A percentile compares a stretch with the other conserved stretches of the same genome.
Evolutionary conservation across 495 filamentous ascomycete species (phyloP).

Genomic region (Aspergillus sclerotioniger): DNA sequence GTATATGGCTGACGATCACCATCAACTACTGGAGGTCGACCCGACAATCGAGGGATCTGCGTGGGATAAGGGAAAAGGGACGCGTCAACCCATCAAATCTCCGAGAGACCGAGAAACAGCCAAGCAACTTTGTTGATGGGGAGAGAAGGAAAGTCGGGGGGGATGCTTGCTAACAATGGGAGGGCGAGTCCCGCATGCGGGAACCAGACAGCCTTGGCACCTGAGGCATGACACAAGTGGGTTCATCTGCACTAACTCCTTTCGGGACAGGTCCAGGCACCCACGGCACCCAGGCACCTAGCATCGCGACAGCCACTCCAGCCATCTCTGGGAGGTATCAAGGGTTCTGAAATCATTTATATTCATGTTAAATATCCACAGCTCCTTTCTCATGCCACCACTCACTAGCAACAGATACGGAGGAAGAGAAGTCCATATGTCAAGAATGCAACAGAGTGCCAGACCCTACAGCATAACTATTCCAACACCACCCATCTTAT

Average conservation of each 20-base stretch:
- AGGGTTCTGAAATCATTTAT: too few species aligned
- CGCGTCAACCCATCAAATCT: background rate
- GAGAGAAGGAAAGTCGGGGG: background rate
- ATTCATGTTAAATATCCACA: background rate
- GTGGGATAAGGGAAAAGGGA: background rate
- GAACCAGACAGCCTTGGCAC: constrained; percentile 16
- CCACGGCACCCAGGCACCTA: background rate
- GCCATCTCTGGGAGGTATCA: too few species aligned
- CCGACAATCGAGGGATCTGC: background rate
- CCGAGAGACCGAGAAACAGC: background rate
- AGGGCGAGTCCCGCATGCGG: constrained; percentile 18
- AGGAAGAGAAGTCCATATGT: background rate
- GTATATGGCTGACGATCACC: background rate
- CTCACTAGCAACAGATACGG: background rate
- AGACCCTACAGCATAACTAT: constrained; percentile 71
- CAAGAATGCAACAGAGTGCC: background rate
- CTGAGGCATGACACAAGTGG: constrained; percentile 15
- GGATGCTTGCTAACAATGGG: background rate
- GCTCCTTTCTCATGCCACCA: background rate
- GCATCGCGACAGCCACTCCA: too few species aligned
- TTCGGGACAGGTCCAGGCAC: background rate
- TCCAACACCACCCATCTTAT: constrained; percentile 79
- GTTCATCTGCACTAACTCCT: background rate
- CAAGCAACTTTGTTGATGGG: background rate
- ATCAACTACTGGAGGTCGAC: background rate